Evolutionary conservation across 2,329 filamentous ascomycete genomes (phyloP), one percentile per base, ranked within the genome.

Genomic region (Botrytis cinerea): DNA sequence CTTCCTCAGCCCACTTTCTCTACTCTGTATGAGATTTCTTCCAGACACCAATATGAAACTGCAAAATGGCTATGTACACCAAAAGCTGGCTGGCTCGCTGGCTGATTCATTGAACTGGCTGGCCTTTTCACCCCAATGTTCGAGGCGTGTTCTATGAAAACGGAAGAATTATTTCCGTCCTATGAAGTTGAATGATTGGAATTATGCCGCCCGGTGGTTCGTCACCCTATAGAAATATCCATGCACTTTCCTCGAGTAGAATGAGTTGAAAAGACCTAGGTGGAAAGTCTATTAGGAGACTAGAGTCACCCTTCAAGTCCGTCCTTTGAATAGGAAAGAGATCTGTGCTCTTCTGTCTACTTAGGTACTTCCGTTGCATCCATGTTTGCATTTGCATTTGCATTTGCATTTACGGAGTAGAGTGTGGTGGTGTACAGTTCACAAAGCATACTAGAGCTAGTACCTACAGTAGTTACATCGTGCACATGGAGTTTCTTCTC

Each of bases 161-260:
- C 70, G 70, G 70, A 71, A 71, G 16, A 71, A 71, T 57, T 66
- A 57, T 66, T 71, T 71, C 70, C 70, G 28, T 71, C 70, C 60
- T 71, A 45, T 71, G 10, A 38, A 59, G 32, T 1, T 12, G 38
- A 4, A 25, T 46, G 22, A 69, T 54, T 54, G 64, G 46, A 57
- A 57, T 28, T 38, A 59, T 59, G 35, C 48, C 40, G 45, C 22
- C 57, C 54, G 45, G 35, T 46, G 45, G 59, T 71, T 40, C 51
- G 69, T 71, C 69, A 64, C 69, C 59, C 59, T 54, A 70, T 35
- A 61, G 62, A 46, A 64, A 64, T 64, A 46, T 64, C 61, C 61
- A 64, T 64, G 61, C 43, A 64, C n/a, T 14, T 64, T 28, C n/a
- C 43, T 61, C 43, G 6, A 35, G 62, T 48, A 66, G 62, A 35